Conservation (phyloP, 2,329 filamentous ascomycete genomes). For the Ophiostoma perfectum region DNA sequence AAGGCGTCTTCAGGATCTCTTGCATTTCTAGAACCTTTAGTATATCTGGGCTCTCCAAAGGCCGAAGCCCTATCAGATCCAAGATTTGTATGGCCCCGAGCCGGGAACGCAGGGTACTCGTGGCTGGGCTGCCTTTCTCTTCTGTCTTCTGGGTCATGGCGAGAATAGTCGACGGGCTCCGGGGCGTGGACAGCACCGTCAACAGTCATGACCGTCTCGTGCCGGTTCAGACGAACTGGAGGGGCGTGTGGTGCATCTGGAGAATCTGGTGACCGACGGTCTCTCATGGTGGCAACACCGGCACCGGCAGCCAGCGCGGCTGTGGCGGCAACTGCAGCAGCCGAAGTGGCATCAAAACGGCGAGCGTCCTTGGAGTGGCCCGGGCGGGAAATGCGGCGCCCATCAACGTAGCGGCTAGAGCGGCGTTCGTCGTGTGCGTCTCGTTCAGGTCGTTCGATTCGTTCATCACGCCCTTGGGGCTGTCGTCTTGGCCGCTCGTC, state of each 20-base stretch:
- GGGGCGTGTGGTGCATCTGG: too few relatives aligned
- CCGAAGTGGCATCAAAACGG: slow-evolving; percentile 10
- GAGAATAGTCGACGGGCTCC: too few relatives aligned
- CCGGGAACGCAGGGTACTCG: too few relatives aligned
- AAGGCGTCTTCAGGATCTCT: neutral
- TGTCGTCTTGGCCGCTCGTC: neutral
- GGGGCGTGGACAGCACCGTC: too few relatives aligned
- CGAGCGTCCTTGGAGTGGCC: slow-evolving; percentile 7
- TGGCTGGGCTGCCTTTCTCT: too few relatives aligned
- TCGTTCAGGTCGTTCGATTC: neutral
- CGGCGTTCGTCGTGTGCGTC: neutral
- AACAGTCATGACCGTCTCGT: too few relatives aligned
- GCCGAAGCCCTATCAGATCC: too few relatives aligned
- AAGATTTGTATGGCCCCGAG: too few relatives aligned
- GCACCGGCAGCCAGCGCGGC: slow-evolving; percentile 11
- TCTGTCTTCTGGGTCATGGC: too few relatives aligned
- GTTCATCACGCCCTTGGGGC: neutral
- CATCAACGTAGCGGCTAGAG: neutral
- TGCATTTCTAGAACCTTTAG: neutral
- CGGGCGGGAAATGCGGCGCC: neutral
- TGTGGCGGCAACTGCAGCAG: slow-evolving; percentile 13
- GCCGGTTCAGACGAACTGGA: too few relatives aligned
- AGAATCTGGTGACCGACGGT: neutral
- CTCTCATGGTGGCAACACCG: slow-evolving; percentile 3
- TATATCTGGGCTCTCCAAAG: too few relatives aligned